These are phyloP conservation scores for Croton laevigatus DNA, from an alignment of 441 rosid species.

Conservation along the genomic window DNA sequence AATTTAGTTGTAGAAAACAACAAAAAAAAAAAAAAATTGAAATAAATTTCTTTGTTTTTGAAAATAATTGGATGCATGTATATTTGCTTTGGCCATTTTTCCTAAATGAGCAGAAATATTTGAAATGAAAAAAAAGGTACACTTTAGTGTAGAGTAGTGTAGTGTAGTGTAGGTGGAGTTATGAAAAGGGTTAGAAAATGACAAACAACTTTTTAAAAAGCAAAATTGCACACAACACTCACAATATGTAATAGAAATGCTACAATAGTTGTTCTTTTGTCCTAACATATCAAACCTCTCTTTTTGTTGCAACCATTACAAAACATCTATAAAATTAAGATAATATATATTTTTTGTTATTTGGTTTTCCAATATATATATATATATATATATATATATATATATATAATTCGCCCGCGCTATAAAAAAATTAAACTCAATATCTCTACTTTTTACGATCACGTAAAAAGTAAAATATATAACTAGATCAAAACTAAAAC, in stretches of 20 bases:
- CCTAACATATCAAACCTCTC: constrained; percentile 23
- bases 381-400: too few relatives aligned
- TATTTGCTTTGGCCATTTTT: not conserved
- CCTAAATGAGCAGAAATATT: not conserved
- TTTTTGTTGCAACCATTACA: constrained; percentile 9
- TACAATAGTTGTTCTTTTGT: not conserved
- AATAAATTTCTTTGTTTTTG: not conserved
- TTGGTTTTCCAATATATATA: not conserved
- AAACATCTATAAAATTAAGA: not conserved
- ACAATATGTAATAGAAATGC: not conserved
- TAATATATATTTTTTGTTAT: not conserved
- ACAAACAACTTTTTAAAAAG: constrained; percentile 29
- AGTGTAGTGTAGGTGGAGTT: not conserved
- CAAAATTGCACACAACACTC: constrained; percentile 22
- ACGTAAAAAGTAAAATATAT: too few relatives aligned
- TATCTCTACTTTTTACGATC: too few relatives aligned
- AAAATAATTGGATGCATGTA: not conserved
- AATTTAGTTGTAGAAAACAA: not conserved
- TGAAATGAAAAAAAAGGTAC: not conserved
- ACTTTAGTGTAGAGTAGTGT: too few relatives aligned
- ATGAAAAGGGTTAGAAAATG: constrained; percentile 12
- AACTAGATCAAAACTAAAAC: too few relatives aligned
- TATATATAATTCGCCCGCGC: too few relatives aligned
- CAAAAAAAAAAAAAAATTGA: too few relatives aligned
- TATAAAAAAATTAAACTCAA: too few relatives aligned